Conservation (phyloP, 2,329 filamentous ascomycete species). For the Penicillium corylophilum region DNA sequence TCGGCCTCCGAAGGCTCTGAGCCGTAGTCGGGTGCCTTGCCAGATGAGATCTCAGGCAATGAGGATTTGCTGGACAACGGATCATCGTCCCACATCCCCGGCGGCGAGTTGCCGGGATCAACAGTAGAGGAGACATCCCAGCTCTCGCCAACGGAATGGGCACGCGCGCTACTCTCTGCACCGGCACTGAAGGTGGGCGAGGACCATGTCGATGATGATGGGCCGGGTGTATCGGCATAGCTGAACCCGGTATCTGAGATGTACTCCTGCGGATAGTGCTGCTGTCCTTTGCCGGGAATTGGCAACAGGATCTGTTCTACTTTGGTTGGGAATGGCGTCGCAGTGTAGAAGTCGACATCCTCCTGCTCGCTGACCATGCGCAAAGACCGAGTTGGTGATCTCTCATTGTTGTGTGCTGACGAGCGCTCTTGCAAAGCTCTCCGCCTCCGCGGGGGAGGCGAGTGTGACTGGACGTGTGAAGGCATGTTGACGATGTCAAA, state of each 20-base stretch:
- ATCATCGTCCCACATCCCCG: conserved; percentile 40
- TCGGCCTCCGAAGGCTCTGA: conserved; percentile 24
- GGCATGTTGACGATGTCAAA: conserved; percentile 33
- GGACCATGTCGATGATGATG: conserved; percentile 30
- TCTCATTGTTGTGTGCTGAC: conserved; percentile 47
- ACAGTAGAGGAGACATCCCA: conserved; percentile 41
- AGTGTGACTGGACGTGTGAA: conserved; percentile 27
- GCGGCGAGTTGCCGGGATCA: conserved; percentile 37
- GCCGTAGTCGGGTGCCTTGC: conserved; percentile 22
- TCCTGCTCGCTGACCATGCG: conserved; percentile 35
- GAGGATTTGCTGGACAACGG: conserved; percentile 40
- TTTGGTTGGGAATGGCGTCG: conserved; percentile 49
- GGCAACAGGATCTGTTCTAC: conserved; percentile 47
- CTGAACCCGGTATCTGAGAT: conserved; percentile 32
- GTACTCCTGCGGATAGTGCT: conserved; percentile 21
- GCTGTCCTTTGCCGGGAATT: conserved; percentile 38
- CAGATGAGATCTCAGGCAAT: conserved; percentile 24
- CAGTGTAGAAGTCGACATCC: conserved; percentile 40
- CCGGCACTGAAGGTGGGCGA: conserved; percentile 29
- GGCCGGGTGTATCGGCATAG: conserved; percentile 31
- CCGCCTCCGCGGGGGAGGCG: conserved; percentile 37
- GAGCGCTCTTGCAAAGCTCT: conserved; percentile 48
- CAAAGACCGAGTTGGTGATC: conserved; percentile 36
- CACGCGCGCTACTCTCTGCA: conserved; percentile 26
- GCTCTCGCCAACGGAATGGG: conserved; percentile 28